These are phyloP conservation scores for Podaxis pistillaris DNA, from an alignment of 768 basidiomycete species.

Conservation along the genomic window DNA sequence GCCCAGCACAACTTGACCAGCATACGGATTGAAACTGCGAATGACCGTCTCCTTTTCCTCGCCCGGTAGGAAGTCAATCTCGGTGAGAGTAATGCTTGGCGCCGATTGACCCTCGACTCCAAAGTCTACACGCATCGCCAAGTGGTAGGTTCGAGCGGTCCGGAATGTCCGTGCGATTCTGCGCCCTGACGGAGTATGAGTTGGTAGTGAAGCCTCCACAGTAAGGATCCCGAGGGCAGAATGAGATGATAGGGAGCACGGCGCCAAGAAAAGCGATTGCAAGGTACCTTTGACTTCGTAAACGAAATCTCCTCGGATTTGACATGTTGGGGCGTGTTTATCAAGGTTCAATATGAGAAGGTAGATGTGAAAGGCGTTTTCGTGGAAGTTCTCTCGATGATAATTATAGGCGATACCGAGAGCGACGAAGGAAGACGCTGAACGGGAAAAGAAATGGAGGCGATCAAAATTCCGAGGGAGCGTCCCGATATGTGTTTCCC, in stretches of 20 bases:
- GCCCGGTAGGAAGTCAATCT: background rate
- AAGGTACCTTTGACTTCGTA: background rate
- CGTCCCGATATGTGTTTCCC: background rate
- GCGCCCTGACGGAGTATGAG: background rate
- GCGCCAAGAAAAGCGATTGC: background rate
- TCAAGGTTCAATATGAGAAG: background rate
- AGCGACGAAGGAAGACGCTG: background rate
- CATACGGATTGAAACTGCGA: constrained; percentile 2
- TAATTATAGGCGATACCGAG: background rate
- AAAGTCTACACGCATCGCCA: background rate
- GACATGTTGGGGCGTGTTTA: background rate
- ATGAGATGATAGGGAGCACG: background rate
- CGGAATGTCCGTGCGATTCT: background rate
- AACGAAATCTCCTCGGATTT: background rate
- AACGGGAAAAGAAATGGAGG: constrained; percentile 1
- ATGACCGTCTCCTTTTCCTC: background rate
- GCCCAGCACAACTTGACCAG: background rate
- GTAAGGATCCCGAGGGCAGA: background rate
- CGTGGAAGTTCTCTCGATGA: background rate
- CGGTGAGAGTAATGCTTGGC: background rate
- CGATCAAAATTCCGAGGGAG: background rate
- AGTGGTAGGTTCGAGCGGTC: background rate
- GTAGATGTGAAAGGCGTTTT: background rate
- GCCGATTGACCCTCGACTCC: background rate
- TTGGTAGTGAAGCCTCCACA: background rate